These are phyloP conservation scores for Solanum chilense DNA, from an alignment of 257 asterid species.

Conservation along the genomic window DNA sequence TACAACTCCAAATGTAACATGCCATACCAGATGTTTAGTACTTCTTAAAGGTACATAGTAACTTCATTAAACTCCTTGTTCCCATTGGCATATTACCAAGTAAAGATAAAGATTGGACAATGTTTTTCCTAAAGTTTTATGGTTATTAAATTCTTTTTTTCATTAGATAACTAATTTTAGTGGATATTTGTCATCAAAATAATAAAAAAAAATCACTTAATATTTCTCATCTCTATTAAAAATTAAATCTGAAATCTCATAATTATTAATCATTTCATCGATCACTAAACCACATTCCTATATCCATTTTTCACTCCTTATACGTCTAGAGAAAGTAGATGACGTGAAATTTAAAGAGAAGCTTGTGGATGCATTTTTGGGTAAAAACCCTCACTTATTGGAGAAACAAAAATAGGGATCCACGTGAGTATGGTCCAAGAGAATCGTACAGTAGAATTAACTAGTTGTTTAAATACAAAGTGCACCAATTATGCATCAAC, in stretches of 20 bases:
- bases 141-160: background rate
- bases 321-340: background rate
- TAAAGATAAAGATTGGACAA: background rate
- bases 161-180: too few species aligned
- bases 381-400: background rate
- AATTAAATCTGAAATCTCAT: too few species aligned
- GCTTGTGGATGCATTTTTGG: background rate
- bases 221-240: too few species aligned
- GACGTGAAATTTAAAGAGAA: background rate
- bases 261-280: too few species aligned
- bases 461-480: background rate
- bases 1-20: background rate
- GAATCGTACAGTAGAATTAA: background rate
- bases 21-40: background rate
- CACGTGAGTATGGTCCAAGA: slow-evolving; percentile 6
- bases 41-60: background rate
- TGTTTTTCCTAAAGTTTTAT: background rate
- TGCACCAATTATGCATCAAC: slow-evolving; percentile 3
- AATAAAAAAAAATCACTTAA: too few species aligned
- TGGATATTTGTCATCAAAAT: too few species aligned
- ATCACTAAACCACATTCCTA: too few species aligned
- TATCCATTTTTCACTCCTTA: background rate
- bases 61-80: background rate
- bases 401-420: background rate
- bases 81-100: background rate